phyloP scores from a whole-genome alignment of 2,329 filamentous ascomycete genomes.

The Kalaharituber pfeilii region DNA sequence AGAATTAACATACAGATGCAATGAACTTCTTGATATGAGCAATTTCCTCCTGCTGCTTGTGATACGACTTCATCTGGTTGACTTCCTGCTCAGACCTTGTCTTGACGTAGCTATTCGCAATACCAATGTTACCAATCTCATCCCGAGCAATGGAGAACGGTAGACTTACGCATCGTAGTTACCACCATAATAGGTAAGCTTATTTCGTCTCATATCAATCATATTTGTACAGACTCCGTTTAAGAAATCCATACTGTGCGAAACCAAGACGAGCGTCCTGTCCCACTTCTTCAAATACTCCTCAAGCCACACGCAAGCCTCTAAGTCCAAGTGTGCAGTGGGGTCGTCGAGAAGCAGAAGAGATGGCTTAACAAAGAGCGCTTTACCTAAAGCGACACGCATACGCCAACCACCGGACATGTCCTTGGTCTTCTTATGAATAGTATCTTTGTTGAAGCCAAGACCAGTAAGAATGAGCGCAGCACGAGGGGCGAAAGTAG shows the following conservation, averaged over 20 bases:
- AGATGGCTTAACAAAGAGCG: constrained; percentile 94
- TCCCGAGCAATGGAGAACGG: constrained; percentile 16
- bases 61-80: constrained; percentile 98
- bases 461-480: constrained; percentile 96
- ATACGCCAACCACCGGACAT: constrained; percentile 99
- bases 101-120: constrained; percentile 50
- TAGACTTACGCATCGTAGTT: constrained; percentile 68
- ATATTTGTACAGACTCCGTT: constrained; percentile 98
- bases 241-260: constrained; percentile 96
- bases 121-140: neutral
- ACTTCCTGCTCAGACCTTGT: constrained; percentile 83
- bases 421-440: constrained; percentile 99
- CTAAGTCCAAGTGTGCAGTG: constrained; percentile 95
- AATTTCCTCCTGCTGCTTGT: constrained; percentile 98
- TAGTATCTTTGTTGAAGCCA: constrained; percentile 95
- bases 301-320: constrained; percentile 98
- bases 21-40: constrained; percentile 99
- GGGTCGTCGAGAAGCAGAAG: constrained; percentile 93
- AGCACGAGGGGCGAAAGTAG: constrained; percentile 87
- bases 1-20: constrained; percentile 41
- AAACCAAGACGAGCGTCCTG: constrained; percentile 85
- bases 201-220: constrained; percentile 88
- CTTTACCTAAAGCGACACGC: constrained; percentile 94
- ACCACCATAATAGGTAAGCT: constrained; percentile 94
- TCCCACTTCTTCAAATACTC: constrained; percentile 99